Conservation (phyloP, 116 monocot genomes). For the Cymodocea nodosa region DNA sequence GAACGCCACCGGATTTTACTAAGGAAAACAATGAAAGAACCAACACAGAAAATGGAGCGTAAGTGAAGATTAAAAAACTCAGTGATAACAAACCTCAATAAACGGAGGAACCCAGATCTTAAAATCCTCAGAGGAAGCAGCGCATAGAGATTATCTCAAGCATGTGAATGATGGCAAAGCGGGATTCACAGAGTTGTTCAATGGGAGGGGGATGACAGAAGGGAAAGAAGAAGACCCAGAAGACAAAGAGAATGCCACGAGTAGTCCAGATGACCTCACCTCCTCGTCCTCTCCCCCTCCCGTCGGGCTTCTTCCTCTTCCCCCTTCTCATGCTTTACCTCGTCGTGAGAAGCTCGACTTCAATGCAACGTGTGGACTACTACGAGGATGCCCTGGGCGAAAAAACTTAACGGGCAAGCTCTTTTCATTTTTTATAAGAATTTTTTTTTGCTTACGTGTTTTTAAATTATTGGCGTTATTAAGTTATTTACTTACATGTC, state of each 20-base stretch:
- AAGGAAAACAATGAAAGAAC: too few relatives aligned
- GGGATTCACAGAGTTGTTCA: background rate
- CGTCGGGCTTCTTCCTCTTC: background rate
- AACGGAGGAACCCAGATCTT: constrained; percentile 2
- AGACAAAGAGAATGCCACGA: background rate
- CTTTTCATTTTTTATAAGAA: too few relatives aligned
- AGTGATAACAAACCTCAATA: background rate
- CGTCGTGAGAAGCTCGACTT: background rate
- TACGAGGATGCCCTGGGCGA: background rate
- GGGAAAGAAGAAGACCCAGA: background rate
- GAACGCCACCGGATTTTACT: too few relatives aligned
- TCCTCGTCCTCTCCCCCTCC: background rate
- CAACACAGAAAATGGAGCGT: background rate
- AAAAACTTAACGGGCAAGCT: too few relatives aligned
- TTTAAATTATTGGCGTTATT: too few relatives aligned
- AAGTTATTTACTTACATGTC: too few relatives aligned
- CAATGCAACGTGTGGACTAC: background rate
- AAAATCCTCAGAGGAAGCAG: background rate
- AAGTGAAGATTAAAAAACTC: background rate
- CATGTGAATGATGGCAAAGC: background rate
- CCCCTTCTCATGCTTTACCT: background rate
- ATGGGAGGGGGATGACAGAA: background rate
- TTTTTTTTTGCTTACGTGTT: too few relatives aligned
- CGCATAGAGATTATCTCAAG: too few relatives aligned
- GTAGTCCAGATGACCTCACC: background rate